Conservation (phyloP, 2,329 filamentous ascomycete species). For the Helminthosporium solani region DNA sequence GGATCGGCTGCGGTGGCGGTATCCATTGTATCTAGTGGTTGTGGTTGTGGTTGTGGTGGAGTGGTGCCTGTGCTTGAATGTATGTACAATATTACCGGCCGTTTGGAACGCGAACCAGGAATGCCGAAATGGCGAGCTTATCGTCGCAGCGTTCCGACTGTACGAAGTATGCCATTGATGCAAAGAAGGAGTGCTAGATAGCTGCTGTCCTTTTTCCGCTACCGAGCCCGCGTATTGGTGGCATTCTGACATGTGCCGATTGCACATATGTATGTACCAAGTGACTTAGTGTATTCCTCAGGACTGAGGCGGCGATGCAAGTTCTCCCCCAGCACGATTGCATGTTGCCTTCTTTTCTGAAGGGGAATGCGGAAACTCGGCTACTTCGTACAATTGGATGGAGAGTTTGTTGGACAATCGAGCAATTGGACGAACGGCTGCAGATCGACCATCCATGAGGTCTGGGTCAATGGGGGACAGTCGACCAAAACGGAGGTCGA, state of each 20-base stretch:
- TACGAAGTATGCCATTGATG: neutral
- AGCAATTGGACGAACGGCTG: neutral
- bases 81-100: too few species aligned
- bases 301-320: neutral
- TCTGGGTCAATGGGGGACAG: neutral
- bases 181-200: neutral
- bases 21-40: too few species aligned
- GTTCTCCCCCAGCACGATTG: neutral
- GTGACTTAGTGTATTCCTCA: conserved; percentile 1
- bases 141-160: conserved; percentile 18
- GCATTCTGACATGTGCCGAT: neutral
- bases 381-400: too few species aligned
- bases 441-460: too few species aligned
- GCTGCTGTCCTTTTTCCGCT: neutral
- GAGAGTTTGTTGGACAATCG: neutral
- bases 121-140: conserved; percentile 36
- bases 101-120: conserved; percentile 20
- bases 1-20: conserved; percentile 24
- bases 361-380: too few species aligned
- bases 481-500: neutral
- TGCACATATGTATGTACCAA: neutral
- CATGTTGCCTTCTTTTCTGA: too few species aligned
- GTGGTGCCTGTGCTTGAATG: too few species aligned
- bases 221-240: neutral
- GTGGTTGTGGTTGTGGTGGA: conserved; percentile 10